Base-by-base conservation (phyloP, 1,284 basidiomycete species). In the Ceratobasidium sp. region DNA sequence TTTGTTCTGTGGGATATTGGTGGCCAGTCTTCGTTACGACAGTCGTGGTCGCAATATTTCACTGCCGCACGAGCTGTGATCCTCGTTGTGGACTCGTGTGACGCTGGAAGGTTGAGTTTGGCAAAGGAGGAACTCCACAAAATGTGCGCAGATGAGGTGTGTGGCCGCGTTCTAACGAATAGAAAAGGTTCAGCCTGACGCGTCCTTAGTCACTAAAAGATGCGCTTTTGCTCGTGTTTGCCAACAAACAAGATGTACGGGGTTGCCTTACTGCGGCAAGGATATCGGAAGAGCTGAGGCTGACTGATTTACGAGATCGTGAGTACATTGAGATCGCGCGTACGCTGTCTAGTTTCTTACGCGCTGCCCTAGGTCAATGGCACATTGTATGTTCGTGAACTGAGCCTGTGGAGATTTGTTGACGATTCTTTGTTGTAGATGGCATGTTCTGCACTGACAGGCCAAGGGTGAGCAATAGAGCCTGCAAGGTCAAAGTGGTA, bases 191-290 rank as follows among this genome's bases (percentile, higher is more conserved):
- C 26, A 23, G 14, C 39, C 6, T 36, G 34, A 23, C 28, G n/a
- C 8, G 30, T 23, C 30, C 26, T 50, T 30, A 74, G 73, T 67
- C 70, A 4, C 32, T 74, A n/a, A 71, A 70, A 26, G 73, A 60
- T 41, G 60, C 73, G 18, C 57, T 87, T 67, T 79, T 87, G 76
- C 81, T 87, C 74, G 86, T 88, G 26, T 87, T 88, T 79, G 86
- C 86, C 21, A 88, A 86, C 79, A 88, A 88, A 78, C 87, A 88
- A 80, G 87, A 88, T 79, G 76, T 88, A 52, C 83, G 84, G 2
- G 85, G 84, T n/a, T 64, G 70, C 21, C 62, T 74, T 41, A 74
- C 73, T n/a, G 52, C 71, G 16, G 73, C 73, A 32, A 50, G 71
- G 39, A 72, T 74, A 45, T 72, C 70, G 18, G 73, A 74, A 23